Base-by-base conservation (phyloP, 257 asterid species). In the Fraxinus anomala region DNA sequence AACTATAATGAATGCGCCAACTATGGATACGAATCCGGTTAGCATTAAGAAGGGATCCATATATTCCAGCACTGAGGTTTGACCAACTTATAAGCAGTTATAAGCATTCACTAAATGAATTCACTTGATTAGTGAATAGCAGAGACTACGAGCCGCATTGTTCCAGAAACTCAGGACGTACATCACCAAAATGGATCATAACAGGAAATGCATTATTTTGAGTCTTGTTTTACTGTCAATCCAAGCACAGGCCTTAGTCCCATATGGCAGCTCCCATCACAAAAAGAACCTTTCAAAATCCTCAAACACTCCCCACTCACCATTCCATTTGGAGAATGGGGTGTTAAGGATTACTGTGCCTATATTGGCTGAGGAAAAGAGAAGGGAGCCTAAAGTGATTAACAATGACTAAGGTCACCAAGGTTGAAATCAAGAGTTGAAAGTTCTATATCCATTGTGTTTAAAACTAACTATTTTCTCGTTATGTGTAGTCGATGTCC, bases 311-410 rank as follows among this genome's bases (percentile, higher is more conserved):
- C 91, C 26, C 87, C 89, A 2, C 75, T 81, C 33, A 79, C 81
- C 59, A 33, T 31, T 31, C 31, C 31, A 28, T 28, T 28, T 28
- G 80, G 96, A 89, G 26, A 82, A 90, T 19, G 96, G 98, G 0
- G 98, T 94, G 84, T 61, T 94, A 85, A 90, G 78, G 84, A 86
- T 92, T 12, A 76, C 33, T 2, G 92, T 94, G 77, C 91, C 90
- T 0, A 94, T 90, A n/a, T 54, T 89, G 89, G 83, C 75, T 3
- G 75, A 79, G 82, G 89, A 82, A 84, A 76, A 8, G 84, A 91
- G 85, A 85, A 92, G 66, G 87, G 90, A 87, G 76, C 59, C 91
- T 0, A 89, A 83, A 81, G 85, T 91, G 78, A 86, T 94, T 4
- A 76, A 67, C 37, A 88, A 87, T 67, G 86, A 11, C 8, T 72